Evolutionary conservation across 2,329 filamentous ascomycete species (phyloP).

Genomic region (Trichoderma polysporum): DNA sequence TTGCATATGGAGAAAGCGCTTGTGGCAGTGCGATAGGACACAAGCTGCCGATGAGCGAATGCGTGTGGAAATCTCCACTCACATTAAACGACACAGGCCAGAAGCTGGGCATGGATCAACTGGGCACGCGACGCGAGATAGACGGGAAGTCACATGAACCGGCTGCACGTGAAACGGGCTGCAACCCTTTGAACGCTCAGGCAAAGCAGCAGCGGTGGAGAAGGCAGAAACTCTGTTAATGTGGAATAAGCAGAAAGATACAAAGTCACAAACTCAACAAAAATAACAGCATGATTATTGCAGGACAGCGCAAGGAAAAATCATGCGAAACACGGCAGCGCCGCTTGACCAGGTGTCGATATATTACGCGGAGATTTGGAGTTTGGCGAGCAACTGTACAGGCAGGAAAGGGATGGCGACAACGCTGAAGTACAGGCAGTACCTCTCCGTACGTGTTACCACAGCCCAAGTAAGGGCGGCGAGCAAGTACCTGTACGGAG

Average conservation of each 20-base stretch:
- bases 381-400: not conserved
- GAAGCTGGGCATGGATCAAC: not conserved
- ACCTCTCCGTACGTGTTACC: not conserved
- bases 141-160: conserved; percentile 37
- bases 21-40: conserved; percentile 13
- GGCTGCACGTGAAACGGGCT: conserved; percentile 10
- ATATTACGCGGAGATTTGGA: conserved; percentile 10
- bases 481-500: not conserved
- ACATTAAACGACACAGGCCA: not conserved
- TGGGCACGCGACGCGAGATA: conserved; percentile 28
- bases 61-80: conserved; percentile 9
- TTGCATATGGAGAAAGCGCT: not conserved
- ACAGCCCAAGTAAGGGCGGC: not conserved
- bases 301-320: conserved; percentile 7
- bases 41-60: not conserved
- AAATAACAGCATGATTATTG: not conserved
- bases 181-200: conserved; percentile 9
- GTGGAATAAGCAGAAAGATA: not conserved
- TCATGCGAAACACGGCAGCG: conserved; percentile 20
- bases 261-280: not conserved
- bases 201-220: not conserved
- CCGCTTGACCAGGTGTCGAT: conserved; percentile 3
- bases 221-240: not conserved
- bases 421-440: too few species aligned
- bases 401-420: not conserved